Percentiles rank a stretch among this genome's conserved stretches.
phyloP scores from a whole-genome alignment of 208 protist species.

The Endotrypanum monterogeii region DNA sequence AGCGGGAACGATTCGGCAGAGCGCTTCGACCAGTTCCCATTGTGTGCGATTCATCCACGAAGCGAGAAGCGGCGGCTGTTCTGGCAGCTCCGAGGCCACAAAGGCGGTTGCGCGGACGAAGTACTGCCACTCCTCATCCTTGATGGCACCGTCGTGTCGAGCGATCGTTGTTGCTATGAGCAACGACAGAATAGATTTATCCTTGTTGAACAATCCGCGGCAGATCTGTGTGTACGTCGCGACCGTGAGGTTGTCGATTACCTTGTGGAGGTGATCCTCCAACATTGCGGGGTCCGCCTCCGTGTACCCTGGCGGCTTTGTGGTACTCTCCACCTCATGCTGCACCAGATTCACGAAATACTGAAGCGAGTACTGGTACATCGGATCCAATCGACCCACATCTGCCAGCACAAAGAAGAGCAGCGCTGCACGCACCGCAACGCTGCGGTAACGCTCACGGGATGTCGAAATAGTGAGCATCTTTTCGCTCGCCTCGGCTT shows the following conservation, averaged over 20 bases:
- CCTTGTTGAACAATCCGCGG: conserved; percentile 97
- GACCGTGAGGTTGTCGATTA: conserved; percentile 89
- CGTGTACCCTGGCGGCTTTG: conserved; percentile 50
- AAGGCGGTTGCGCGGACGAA: conserved; percentile 89
- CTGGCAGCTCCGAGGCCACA: conserved; percentile 73
- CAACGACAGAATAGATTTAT: conserved; percentile 96
- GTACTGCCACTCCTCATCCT: conserved; percentile 93
- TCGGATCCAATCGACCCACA: conserved; percentile 95
- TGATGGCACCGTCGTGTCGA: conserved; percentile 53
- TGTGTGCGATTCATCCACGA: conserved; percentile 75
- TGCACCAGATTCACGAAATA: conserved; percentile 97
- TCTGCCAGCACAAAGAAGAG: conserved; percentile 96
- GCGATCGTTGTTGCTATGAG: conserved; percentile 92
- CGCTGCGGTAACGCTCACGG: conserved; percentile 87
- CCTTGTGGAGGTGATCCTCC: conserved; percentile 66
- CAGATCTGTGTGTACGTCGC: conserved; percentile 96
- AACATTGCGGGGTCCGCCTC: conserved; percentile 66
- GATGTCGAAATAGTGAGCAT: conserved; percentile 92
- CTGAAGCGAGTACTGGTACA: conserved; percentile 99
- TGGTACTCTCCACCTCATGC: conserved; percentile 78
- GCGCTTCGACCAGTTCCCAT: conserved; percentile 87
- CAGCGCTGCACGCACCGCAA: conserved; percentile 91
- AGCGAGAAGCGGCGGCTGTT: conserved; percentile 41
- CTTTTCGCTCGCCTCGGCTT: conserved; percentile 92
- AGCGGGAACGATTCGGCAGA: conserved; percentile 74